Evolutionary conservation across 176 grass and related monocot genomes (phyloP), one percentile per base, ranked within the genome.

Genomic region (Saccharum spontaneum): DNA sequence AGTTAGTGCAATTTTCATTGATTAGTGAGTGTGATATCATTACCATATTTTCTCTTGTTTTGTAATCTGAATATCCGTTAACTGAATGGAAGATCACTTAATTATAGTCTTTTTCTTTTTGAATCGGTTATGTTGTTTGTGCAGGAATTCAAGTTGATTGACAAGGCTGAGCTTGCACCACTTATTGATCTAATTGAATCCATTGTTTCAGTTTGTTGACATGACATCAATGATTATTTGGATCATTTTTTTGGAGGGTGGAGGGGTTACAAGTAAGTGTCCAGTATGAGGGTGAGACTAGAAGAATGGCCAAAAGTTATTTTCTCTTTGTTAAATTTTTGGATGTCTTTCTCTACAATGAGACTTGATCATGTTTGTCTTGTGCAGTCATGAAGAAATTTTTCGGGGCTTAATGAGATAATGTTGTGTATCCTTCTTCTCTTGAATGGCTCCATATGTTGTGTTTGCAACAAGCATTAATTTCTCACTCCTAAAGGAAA

Each of bases 181-280:
- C 96, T 98, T 61, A 93, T 84, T 28, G 96, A 98, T 86, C 90
- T 98, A 46, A 86, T 98, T 64, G 96, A 98, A 20, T 98, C 96
- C 13, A 98, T 98, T 79, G 80, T 98, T 67, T 85, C 89, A 26
- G 83, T 91, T 82, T 55, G 84, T 50, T 95, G 67, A 98, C 46
- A 79, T 4, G 28, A 0, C 39, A 63, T n/a, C 38, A 26, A 22
- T 34, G 59, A 75, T 13, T 68, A 17, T 83, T 60, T 12, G 3
- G 28, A 70, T 8, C 40, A 1, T 15, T 34, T 61, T 40, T 33
- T 14, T 54, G 28, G 26, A 18, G 20, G 54, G 18, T 2, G 8
- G 57, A 10, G n/a, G n/a, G 8, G 3, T 76, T 85, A 54, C 34
- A 81, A 20, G 1, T 8, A 62, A 24, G 2, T 72, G 23, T 82